A percentile compares a stretch with the other conserved stretches of the same genome.
These are phyloP conservation scores for Yarrowia sp. DNA, from an alignment of 805 yeast species.

Conservation along the genomic window DNA sequence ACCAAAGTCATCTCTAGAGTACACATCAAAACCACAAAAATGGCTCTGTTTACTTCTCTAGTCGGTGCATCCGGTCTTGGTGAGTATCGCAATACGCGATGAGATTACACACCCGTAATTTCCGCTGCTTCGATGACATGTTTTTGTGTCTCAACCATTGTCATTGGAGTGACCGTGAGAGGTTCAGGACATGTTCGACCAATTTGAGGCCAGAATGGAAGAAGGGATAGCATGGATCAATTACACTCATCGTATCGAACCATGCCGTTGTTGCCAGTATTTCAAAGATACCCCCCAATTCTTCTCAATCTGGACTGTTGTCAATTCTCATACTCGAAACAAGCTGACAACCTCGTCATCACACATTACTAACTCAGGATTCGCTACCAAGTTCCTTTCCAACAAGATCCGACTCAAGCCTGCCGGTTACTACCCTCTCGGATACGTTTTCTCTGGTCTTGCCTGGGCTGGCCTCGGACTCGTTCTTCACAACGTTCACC, in stretches of 20 bases:
- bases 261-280: neutral
- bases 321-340: no score
- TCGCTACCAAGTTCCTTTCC: constrained; percentile 34
- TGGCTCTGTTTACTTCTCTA: constrained; percentile 24
- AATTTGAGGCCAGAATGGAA: neutral
- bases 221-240: neutral
- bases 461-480: constrained; percentile 38
- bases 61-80: constrained; percentile 26
- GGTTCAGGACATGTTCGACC: neutral
- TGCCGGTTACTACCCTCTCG: constrained; percentile 37
- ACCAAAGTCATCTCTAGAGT: constrained; percentile 19
- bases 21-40: constrained; percentile 15
- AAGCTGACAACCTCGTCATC: no score
- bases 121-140: neutral
- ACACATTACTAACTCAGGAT: constrained; percentile 28
- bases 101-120: neutral
- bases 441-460: constrained; percentile 35
- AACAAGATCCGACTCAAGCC: constrained; percentile 40
- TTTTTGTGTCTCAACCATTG: neutral
- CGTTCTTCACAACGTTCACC: constrained; percentile 34
- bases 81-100: neutral
- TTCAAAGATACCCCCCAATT: neutral
- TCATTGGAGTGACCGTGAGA: neutral
- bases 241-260: neutral
- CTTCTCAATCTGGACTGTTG: neutral